Evolutionary conservation across 2,329 filamentous ascomycete genomes (phyloP).

Genomic region (Reticulascus tulasneorum): DNA sequence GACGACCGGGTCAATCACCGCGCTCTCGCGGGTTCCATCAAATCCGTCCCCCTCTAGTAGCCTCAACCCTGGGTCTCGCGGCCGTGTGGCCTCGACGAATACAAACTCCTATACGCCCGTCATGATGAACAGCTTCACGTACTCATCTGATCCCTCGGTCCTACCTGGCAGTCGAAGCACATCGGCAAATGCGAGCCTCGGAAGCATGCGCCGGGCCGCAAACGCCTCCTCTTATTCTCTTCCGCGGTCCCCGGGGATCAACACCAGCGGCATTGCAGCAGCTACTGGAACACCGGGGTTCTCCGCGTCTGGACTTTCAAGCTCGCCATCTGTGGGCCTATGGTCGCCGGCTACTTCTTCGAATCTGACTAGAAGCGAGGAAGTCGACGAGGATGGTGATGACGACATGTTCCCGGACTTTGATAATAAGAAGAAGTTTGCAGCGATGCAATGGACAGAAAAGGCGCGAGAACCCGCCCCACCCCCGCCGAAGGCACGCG

Average conservation of each 20-base stretch:
- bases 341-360: slow-evolving; percentile 38
- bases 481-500: too few species aligned
- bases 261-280: slow-evolving; percentile 32
- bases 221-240: slow-evolving; percentile 13
- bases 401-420: slow-evolving; percentile 51
- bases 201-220: slow-evolving; percentile 28
- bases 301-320: slow-evolving; percentile 24
- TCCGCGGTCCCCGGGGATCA: slow-evolving; percentile 23
- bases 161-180: slow-evolving; percentile 38
- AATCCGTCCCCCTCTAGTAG: slow-evolving; percentile 22
- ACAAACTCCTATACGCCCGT: slow-evolving; percentile 17
- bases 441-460: too few species aligned
- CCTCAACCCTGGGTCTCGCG: slow-evolving; percentile 27
- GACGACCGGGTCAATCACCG: slow-evolving; percentile 26
- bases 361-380: slow-evolving; percentile 26
- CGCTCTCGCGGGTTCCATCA: slow-evolving; percentile 23
- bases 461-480: too few species aligned
- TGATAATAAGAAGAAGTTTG: slow-evolving; percentile 31
- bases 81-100: slow-evolving; percentile 28
- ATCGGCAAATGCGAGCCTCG: slow-evolving; percentile 39
- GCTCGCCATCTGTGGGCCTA: slow-evolving; percentile 41
- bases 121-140: slow-evolving; percentile 36
- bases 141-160: too few species aligned
- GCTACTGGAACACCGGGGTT: slow-evolving; percentile 35
- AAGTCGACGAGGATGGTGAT: slow-evolving; percentile 47